These are phyloP conservation scores for Magnaporthales sp. DNA, from an alignment of 2,329 filamentous ascomycete genomes.

Conservation along the genomic window DNA sequence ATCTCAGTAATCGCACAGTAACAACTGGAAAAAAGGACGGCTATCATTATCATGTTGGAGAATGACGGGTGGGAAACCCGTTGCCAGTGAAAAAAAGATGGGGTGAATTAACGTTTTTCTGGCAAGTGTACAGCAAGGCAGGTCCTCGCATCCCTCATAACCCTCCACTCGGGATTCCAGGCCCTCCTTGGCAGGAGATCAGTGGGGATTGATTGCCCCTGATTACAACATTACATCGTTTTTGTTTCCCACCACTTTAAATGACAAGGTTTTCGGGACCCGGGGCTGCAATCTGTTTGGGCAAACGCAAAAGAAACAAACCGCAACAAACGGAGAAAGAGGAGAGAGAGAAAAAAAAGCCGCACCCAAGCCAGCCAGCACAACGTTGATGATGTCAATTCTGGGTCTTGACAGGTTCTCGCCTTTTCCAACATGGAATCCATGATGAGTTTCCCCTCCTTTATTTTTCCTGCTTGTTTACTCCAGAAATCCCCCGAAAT, in stretches of 20 bases:
- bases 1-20: neutral
- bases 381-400: neutral
- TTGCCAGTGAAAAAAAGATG: neutral
- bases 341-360: too few relatives aligned
- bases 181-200: neutral
- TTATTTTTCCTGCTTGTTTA: neutral
- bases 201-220: neutral
- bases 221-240: neutral
- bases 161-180: neutral
- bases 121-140: neutral
- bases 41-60: too few relatives aligned
- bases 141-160: neutral
- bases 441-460: neutral
- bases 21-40: too few relatives aligned
- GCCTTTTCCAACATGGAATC: neutral
- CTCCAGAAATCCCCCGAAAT: neutral
- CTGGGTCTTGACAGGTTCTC: neutral
- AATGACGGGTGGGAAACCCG: neutral
- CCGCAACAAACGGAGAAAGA: neutral
- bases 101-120: neutral
- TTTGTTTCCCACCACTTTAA: neutral
- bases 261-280: neutral
- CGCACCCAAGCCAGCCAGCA: neutral
- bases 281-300: neutral
- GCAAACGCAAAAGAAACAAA: neutral